Percentiles rank a stretch among this genome's conserved stretches.
Evolutionary conservation across 2,329 filamentous ascomycete species (phyloP).

Genomic region (Pestalotiopsis fici): DNA sequence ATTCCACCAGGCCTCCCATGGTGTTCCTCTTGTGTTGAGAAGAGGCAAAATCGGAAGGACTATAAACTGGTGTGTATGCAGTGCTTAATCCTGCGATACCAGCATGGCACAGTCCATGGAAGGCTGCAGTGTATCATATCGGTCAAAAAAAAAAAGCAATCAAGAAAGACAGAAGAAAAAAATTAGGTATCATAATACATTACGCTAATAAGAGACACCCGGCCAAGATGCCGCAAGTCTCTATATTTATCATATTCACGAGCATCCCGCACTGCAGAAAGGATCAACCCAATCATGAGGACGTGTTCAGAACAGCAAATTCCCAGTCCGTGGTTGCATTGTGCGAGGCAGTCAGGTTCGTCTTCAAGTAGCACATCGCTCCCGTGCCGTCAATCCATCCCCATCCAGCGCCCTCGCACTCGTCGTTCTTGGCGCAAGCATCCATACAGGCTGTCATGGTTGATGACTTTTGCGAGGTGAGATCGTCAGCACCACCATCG

Average conservation of each 20-base stretch:
- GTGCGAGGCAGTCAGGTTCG: slow-evolving; percentile 11
- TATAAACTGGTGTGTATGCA: neutral
- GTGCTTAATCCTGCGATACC: neutral
- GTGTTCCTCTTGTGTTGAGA: neutral
- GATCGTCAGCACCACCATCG: slow-evolving; percentile 18
- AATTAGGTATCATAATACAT: neutral
- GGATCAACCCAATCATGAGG: neutral
- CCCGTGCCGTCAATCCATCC: slow-evolving; percentile 15
- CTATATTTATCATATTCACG: neutral
- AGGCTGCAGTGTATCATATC: neutral
- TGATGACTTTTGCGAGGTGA: slow-evolving; percentile 12
- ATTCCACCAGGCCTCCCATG: neutral
- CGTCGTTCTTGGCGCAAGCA: slow-evolving; percentile 15
- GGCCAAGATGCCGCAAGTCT: neutral
- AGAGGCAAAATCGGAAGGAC: neutral
- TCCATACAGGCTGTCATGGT: slow-evolving; percentile 23
- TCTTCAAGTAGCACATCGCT: slow-evolving; percentile 23
- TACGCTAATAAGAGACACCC: neutral
- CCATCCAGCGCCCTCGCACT: slow-evolving; percentile 22
- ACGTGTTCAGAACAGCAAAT: slow-evolving; percentile 10
- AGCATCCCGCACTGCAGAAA: neutral
- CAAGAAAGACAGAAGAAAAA: neutral
- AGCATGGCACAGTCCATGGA: neutral
- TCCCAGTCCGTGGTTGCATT: slow-evolving; percentile 7
- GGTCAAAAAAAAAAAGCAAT: neutral